These are phyloP conservation scores for Aspergillus conjunctus DNA, from an alignment of 495 filamentous ascomycete species.

Conservation along the genomic window DNA sequence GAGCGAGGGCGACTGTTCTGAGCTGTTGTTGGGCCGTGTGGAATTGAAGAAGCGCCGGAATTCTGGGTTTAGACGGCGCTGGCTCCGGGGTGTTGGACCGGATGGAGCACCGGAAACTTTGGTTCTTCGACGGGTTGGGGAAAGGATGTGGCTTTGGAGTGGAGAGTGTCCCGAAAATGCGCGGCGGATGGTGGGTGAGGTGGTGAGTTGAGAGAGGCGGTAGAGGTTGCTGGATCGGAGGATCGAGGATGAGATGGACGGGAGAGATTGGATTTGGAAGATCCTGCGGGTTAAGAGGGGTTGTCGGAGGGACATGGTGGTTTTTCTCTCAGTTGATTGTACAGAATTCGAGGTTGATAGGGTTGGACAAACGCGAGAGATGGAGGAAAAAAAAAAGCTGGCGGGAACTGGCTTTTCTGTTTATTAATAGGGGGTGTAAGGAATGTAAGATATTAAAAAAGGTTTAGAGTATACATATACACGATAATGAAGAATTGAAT, in stretches of 20 bases:
- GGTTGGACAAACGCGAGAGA: neutral
- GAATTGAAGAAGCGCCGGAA: slow-evolving; percentile 35
- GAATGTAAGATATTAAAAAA: too few species aligned
- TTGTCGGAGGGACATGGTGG: slow-evolving; percentile 11
- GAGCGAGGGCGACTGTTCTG: slow-evolving; percentile 53
- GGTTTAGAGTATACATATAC: too few species aligned
- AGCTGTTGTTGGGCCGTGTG: slow-evolving; percentile 18
- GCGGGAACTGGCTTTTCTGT: too few species aligned
- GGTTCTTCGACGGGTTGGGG: neutral
- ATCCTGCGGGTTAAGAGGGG: slow-evolving; percentile 8
- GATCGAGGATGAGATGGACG: neutral
- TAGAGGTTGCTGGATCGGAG: neutral
- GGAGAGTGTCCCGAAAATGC: slow-evolving; percentile 12
- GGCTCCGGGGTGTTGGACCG: neutral
- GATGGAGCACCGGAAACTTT: neutral
- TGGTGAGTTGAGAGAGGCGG: neutral
- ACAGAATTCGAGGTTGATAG: too few species aligned
- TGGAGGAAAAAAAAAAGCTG: too few species aligned
- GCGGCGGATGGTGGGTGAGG: slow-evolving; percentile 6
- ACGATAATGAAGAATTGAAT: too few species aligned
- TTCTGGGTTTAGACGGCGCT: slow-evolving; percentile 9
- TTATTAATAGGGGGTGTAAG: too few species aligned
- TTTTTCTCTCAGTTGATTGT: neutral
- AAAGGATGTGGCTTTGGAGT: neutral
- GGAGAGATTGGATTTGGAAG: slow-evolving; percentile 1